Evolutionary conservation across 1,284 basidiomycete species (phyloP).

Genomic region (Singerocomus rubriflavus): DNA sequence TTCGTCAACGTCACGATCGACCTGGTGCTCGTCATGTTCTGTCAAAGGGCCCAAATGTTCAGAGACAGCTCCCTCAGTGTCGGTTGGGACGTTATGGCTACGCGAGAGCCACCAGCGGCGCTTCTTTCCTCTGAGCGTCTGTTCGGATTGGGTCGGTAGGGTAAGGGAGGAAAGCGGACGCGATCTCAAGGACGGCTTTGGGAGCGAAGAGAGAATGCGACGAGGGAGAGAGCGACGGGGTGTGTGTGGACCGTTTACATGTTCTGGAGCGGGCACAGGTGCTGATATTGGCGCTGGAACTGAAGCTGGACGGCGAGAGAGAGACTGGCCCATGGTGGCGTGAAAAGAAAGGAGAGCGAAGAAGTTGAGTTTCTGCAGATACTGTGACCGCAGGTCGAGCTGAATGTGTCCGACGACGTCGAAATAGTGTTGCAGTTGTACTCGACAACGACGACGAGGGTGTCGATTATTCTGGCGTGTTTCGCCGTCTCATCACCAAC

Average conservation of each 20-base stretch:
- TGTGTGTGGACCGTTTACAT: neutral
- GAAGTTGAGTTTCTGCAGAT: slow-evolving; percentile 1
- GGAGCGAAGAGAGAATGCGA: slow-evolving; percentile 29
- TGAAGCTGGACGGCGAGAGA: slow-evolving; percentile 22
- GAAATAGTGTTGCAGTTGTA: slow-evolving; percentile 10
- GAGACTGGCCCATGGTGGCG: slow-evolving; percentile 28
- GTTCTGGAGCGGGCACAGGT: slow-evolving; percentile 9
- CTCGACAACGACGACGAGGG: slow-evolving; percentile 15
- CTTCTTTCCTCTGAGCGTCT: slow-evolving; percentile 30
- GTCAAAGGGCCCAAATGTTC: slow-evolving; percentile 9
- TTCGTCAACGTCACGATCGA: slow-evolving; percentile 32
- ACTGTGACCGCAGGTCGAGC: neutral
- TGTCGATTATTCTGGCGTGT: slow-evolving; percentile 28
- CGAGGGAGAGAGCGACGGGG: slow-evolving; percentile 24
- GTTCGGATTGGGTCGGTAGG: slow-evolving; percentile 22
- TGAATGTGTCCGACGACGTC: slow-evolving; percentile 4
- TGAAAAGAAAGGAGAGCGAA: slow-evolving; percentile 2
- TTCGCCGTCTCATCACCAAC: slow-evolving; percentile 27
- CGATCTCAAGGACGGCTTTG: slow-evolving; percentile 26
- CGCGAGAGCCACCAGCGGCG: slow-evolving; percentile 43
- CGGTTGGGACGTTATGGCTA: slow-evolving; percentile 12
- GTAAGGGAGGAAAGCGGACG: slow-evolving; percentile 15
- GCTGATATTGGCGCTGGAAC: slow-evolving; percentile 2
- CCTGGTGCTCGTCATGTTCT: slow-evolving; percentile 29
- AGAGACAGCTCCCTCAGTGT: slow-evolving; percentile 9